Evolutionary conservation across 257 asterid genomes (phyloP).

Genomic region (Nicotiana undulata): DNA sequence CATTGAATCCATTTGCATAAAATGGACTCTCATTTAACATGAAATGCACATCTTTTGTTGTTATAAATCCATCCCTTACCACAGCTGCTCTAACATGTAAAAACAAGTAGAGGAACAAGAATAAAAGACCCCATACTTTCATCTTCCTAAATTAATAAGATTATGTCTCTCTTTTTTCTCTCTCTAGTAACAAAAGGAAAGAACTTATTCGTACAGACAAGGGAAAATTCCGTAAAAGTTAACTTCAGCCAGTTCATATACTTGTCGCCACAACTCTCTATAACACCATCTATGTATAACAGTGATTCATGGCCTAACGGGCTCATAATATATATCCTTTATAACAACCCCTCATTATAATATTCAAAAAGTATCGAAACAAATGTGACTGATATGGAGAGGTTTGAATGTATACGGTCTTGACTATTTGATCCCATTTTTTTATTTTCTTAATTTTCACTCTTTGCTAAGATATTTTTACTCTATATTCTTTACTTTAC

Average conservation of each 20-base stretch:
- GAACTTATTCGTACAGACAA: too few species aligned
- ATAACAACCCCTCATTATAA: too few species aligned
- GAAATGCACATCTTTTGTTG: slow-evolving; percentile 31
- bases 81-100: slow-evolving; percentile 10
- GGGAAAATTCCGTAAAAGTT: neutral
- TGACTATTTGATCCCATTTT: neutral
- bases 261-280: too few species aligned
- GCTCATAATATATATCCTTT: too few species aligned
- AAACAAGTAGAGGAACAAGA: slow-evolving; percentile 19
- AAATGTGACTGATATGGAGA: too few species aligned
- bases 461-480: neutral
- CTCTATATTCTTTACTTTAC: neutral
- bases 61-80: slow-evolving; percentile 33
- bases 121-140: slow-evolving; percentile 7
- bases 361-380: too few species aligned
- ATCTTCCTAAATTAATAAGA: slow-evolving; percentile 7
- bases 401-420: neutral
- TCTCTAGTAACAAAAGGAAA: neutral
- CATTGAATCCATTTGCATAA: slow-evolving; percentile 55
- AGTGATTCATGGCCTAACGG: too few species aligned
- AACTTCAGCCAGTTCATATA: neutral
- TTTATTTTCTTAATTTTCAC: neutral
- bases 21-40: slow-evolving; percentile 32
- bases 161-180: neutral
- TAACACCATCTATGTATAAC: too few species aligned